Evolutionary conservation across 2,329 filamentous ascomycete genomes (phyloP), one percentile per base, ranked within the genome.

Genomic region (Setomelanomma holmii): DNA sequence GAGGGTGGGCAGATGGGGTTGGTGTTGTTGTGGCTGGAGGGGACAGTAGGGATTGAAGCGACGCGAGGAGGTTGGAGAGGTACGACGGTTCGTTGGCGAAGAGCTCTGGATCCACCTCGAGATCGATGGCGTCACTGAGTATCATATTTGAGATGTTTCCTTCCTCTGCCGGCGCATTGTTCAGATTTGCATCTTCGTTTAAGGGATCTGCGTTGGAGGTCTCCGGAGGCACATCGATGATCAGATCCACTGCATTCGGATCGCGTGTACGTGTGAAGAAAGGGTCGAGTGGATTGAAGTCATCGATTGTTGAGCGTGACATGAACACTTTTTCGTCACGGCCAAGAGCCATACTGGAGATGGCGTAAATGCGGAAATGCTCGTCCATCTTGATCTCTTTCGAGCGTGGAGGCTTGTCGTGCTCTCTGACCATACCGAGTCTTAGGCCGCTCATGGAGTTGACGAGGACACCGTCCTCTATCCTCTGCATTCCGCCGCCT

Each of bases 261-360:
- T 96, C 90, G 40, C 89, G 85, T 21, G 93, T 81, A 22, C 90
- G 84, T 8, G 87, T 89, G 72, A 97, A 97, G 51, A 93, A 88
- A 12, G 92, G 90, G 73, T 97, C 93, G 19, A 86, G 84, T 30
- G 92, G 84, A 59, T 90, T 88, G 51, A 89, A 86, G 22, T 91
- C 86, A 21, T 76, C 70, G 35, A 82, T 66, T 1, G 93, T 84
- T 51, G 91, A 86, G 20, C 89, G 86, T 40, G 89, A 83, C 58
- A 98, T 84, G 69, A 90, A 90, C 17, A 97, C 86, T 58, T 88
- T 90, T 75, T 98, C 93, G 68, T 98, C 91, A 41, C 89, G 88
- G 4, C 93, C 93, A 3, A 99, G 80, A 1, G 89, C 84, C 35
- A 93, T 84, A 61, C 89, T 90, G 36, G 91, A 92, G 56, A 96